Evolutionary conservation across 441 rosid species (phyloP).

Genomic region (Jatropha multifida): DNA sequence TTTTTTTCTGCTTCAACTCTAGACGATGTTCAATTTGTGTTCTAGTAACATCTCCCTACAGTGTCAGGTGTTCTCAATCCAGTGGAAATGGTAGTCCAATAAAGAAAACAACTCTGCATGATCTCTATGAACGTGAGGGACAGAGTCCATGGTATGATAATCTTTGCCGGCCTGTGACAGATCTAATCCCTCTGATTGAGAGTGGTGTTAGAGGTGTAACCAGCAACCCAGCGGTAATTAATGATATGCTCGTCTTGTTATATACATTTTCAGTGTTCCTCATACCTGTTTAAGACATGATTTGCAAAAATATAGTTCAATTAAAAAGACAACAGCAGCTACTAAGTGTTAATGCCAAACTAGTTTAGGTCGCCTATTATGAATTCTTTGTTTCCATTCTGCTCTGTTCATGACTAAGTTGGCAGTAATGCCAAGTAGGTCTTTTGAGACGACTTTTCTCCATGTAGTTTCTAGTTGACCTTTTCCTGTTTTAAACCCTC

Average conservation of each 20-base stretch:
- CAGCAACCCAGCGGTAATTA: conserved; percentile 94
- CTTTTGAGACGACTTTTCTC: no score
- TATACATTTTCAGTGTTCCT: no score
- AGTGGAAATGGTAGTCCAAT: conserved; percentile 55
- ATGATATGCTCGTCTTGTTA: neutral
- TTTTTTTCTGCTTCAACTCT: neutral
- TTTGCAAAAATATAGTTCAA: neutral
- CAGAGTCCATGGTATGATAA: conserved; percentile 99
- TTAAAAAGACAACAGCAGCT: neutral
- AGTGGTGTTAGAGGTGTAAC: conserved; percentile 96
- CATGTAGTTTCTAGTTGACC: no score
- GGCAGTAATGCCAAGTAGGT: no score
- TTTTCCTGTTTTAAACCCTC: no score
- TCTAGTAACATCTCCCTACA: conserved; percentile 27
- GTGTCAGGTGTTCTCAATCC: conserved; percentile 71
- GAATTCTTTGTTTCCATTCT: no score
- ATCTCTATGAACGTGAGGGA: conserved; percentile 86
- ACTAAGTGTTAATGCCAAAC: no score
- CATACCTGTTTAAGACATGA: neutral
- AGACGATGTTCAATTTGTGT: neutral
- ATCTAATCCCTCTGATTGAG: conserved; percentile 80
- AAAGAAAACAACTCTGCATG: conserved; percentile 78
- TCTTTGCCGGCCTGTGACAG: conserved; percentile 96
- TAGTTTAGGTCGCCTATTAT: no score
- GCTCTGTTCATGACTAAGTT: no score